Percentiles rank a stretch among this genome's conserved stretches.
phyloP scores from a whole-genome alignment of 805 yeast genomes.

The Sugiyamaella qingdaonensis region DNA sequence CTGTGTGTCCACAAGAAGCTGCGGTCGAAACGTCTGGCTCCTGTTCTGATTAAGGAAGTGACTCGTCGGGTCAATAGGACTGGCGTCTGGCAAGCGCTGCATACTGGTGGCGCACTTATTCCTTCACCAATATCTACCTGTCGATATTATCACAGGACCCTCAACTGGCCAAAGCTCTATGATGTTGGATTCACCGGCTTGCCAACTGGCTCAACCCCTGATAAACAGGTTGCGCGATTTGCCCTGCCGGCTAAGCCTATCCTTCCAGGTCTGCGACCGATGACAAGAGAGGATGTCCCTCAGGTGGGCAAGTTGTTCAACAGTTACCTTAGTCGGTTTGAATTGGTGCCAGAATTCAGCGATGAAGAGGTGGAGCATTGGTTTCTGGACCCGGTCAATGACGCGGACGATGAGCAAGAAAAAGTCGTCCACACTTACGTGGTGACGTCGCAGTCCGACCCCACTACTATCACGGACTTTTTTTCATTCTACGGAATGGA shows the following conservation, averaged over 20 bases:
- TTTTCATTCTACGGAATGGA: constrained; percentile 87
- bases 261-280: constrained; percentile 52
- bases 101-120: constrained; percentile 85
- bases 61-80: constrained; percentile 84
- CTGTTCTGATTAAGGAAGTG: constrained; percentile 87
- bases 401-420: constrained; percentile 30
- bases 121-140: constrained; percentile 91
- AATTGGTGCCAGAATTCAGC: constrained; percentile 62
- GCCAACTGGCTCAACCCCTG: constrained; percentile 65
- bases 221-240: constrained; percentile 60
- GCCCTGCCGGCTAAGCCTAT: constrained; percentile 51
- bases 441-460: constrained; percentile 50
- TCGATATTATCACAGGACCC: constrained; percentile 88
- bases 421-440: constrained; percentile 74
- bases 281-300: constrained; percentile 58
- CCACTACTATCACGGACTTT: constrained; percentile 68
- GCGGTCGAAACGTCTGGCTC: constrained; percentile 90
- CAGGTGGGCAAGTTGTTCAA: constrained; percentile 56
- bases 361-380: constrained; percentile 76
- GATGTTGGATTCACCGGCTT: constrained; percentile 87
- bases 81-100: constrained; percentile 92
- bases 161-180: constrained; percentile 84
- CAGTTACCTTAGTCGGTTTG: constrained; percentile 64
- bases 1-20: constrained; percentile 91
- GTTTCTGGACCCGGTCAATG: constrained; percentile 54